phyloP scores from a whole-genome alignment of 1,139 yeast genomes.

The Hyphopichia buzzinii region DNA sequence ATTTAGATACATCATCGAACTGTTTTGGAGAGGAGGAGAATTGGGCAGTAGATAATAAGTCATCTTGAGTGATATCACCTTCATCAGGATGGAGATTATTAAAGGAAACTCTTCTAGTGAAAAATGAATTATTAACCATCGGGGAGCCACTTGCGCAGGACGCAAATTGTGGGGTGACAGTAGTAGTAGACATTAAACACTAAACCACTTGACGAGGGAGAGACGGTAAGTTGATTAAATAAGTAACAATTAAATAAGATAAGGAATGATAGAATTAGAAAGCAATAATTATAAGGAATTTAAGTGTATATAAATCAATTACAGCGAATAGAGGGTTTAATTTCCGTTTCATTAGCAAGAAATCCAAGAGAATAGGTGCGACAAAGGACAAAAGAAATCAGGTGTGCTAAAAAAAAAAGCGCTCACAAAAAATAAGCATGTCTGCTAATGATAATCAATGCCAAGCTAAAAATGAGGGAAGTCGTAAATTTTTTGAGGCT shows the following conservation, averaged over 20 bases:
- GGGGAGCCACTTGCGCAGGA: background rate
- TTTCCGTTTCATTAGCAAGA: background rate
- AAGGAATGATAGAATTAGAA: background rate
- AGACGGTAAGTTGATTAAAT: no score
- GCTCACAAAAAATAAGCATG: no score
- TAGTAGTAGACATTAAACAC: background rate
- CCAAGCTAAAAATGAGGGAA: no score
- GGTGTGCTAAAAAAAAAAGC: background rate
- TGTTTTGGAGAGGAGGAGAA: slow-evolving; percentile 4
- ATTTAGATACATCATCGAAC: background rate
- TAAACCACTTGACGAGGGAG: background rate
- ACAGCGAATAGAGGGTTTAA: background rate
- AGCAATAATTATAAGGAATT: background rate
- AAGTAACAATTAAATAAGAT: no score
- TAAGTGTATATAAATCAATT: background rate
- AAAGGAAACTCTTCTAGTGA: slow-evolving; percentile 44
- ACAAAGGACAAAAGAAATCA: background rate
- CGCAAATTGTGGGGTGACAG: background rate
- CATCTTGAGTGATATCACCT: background rate
- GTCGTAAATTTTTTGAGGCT: no score
- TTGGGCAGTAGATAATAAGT: slow-evolving; percentile 10
- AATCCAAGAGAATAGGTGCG: background rate
- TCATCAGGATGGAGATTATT: slow-evolving; percentile 38
- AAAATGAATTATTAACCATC: slow-evolving; percentile 5
- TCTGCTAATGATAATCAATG: no score